phyloP scores from a whole-genome alignment of 2,329 filamentous ascomycete species.

The Aspergillus novofumigatus region DNA sequence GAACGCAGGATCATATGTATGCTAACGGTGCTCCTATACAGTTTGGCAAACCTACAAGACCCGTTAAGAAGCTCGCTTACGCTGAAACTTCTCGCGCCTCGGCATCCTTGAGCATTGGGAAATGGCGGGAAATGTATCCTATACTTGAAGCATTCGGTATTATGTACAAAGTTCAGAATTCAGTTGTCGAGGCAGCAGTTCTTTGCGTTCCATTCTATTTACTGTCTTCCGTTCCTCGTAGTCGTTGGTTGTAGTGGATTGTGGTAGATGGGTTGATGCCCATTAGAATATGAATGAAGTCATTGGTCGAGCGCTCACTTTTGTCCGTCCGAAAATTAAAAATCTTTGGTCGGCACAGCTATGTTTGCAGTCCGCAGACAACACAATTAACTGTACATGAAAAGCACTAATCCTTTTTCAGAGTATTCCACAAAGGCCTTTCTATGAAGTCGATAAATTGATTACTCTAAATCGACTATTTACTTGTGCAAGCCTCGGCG shows the following conservation, averaged over 20 bases:
- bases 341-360: conserved; percentile 28
- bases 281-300: conserved; percentile 38
- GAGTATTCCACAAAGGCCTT: neutral
- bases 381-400: conserved; percentile 6
- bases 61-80: conserved; percentile 29
- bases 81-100: conserved; percentile 15
- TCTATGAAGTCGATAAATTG: neutral
- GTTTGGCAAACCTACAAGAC: conserved; percentile 68
- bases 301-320: conserved; percentile 34
- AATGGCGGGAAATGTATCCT: conserved; percentile 19
- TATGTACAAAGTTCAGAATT: conserved; percentile 39
- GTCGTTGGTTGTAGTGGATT: conserved; percentile 10
- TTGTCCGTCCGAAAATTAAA: conserved; percentile 35
- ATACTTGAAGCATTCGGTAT: conserved; percentile 25
- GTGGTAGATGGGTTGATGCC: conserved; percentile 18
- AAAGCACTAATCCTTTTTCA: neutral
- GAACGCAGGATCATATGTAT: neutral
- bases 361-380: conserved; percentile 13
- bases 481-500: conserved; percentile 12
- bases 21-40: conserved; percentile 34
- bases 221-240: neutral
- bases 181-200: conserved; percentile 19
- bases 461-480: conserved; percentile 3
- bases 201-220: neutral
- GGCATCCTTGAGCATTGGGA: conserved; percentile 16